Percentiles rank a stretch among this genome's conserved stretches.
phyloP scores from a whole-genome alignment of 2,329 filamentous ascomycete species.

The Aspergillus aculeatus region DNA sequence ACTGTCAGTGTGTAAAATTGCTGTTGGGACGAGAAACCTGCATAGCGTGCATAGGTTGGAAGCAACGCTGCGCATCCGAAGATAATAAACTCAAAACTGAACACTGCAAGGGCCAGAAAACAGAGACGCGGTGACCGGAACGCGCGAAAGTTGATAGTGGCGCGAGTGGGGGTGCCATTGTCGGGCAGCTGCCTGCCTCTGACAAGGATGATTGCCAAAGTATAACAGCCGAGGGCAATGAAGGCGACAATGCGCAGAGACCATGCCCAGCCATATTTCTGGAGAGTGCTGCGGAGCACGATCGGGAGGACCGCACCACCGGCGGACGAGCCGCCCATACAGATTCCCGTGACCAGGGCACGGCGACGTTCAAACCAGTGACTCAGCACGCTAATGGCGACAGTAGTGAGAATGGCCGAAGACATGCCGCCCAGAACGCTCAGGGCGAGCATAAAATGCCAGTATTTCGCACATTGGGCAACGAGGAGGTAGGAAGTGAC shows the following conservation, averaged over 20 bases:
- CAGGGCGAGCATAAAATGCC: conserved; percentile 49
- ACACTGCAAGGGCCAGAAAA: conserved; percentile 45
- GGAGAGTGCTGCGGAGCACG: conserved; percentile 31
- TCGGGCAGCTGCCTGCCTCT: conserved; percentile 33
- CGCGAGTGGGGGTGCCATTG: conserved; percentile 21
- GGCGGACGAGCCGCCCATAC: conserved; percentile 41
- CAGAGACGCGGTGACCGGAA: conserved; percentile 45
- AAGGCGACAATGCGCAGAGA: conserved; percentile 39
- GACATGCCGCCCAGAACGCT: conserved; percentile 37
- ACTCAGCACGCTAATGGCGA: conserved; percentile 38
- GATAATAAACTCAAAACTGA: conserved; percentile 51
- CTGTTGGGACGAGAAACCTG: conserved; percentile 37
- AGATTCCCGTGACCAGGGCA: conserved; percentile 40
- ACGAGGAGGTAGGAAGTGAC: conserved; percentile 47
- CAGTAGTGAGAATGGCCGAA: conserved; percentile 38
- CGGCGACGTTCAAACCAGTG: conserved; percentile 43
- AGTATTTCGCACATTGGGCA: conserved; percentile 49
- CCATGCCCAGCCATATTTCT: conserved; percentile 31
- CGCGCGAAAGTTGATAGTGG: conserved; percentile 41
- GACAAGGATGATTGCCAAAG: conserved; percentile 32
- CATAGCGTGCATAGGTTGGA: conserved; percentile 45
- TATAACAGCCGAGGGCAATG: conserved; percentile 36
- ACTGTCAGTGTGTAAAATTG: conserved; percentile 49
- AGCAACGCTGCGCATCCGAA: conserved; percentile 50
- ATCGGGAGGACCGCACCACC: conserved; percentile 41